Percentiles rank a stretch among this genome's conserved stretches.
Conservation (phyloP, 2,329 filamentous ascomycete species). For the Penicillium olsonii region DNA sequence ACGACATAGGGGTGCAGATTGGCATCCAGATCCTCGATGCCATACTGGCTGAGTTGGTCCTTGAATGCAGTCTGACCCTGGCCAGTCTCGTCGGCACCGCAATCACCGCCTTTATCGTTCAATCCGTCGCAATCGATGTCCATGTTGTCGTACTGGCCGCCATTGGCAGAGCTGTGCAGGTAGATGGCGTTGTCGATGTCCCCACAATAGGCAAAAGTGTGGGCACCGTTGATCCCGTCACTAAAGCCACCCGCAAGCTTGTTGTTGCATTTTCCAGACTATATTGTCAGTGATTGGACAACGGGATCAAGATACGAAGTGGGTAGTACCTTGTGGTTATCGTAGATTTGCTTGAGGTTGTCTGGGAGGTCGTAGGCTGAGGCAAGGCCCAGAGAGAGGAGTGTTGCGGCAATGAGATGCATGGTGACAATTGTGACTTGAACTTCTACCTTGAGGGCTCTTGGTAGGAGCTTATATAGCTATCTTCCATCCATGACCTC, state of each 20-base stretch:
- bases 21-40: constrained; percentile 52
- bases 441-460: background rate
- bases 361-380: constrained; percentile 18
- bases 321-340: constrained; percentile 22
- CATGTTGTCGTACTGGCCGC: constrained; percentile 52
- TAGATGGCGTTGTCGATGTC: constrained; percentile 53
- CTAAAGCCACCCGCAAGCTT: constrained; percentile 21
- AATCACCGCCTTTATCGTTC: constrained; percentile 49
- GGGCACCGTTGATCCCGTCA: constrained; percentile 15
- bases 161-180: constrained; percentile 46
- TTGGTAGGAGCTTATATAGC: background rate
- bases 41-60: constrained; percentile 41
- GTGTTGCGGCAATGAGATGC: background rate
- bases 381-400: constrained; percentile 3
- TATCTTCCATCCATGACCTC: background rate
- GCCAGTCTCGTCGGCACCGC: constrained; percentile 45
- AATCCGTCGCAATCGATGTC: constrained; percentile 62
- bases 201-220: constrained; percentile 48
- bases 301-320: background rate
- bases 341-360: constrained; percentile 22
- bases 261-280: constrained; percentile 22
- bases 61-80: constrained; percentile 52
- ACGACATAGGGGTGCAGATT: constrained; percentile 57
- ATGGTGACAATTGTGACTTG: background rate
- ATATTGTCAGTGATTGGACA: background rate